Conservation (phyloP, 2,329 filamentous ascomycete species). For the Mariannaea sp. region DNA sequence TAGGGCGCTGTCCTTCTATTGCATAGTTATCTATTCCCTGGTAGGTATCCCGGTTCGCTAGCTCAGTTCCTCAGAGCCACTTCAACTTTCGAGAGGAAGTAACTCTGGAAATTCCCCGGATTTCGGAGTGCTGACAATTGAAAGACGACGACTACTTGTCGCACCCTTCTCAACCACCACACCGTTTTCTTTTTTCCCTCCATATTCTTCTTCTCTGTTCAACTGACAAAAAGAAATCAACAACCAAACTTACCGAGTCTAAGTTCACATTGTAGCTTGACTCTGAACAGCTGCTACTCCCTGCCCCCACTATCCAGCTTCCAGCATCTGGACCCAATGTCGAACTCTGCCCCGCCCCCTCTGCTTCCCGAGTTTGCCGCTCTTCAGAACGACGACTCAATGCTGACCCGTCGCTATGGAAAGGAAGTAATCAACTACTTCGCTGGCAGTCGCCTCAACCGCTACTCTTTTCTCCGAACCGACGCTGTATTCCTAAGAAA, state of each 20-base stretch:
- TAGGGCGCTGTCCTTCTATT: too few relatives aligned
- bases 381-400: slow-evolving; percentile 59
- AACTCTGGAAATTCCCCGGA: slow-evolving; percentile 15
- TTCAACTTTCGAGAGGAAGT: not conserved
- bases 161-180: slow-evolving; percentile 8
- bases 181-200: not conserved
- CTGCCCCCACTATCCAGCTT: not conserved
- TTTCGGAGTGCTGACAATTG: slow-evolving; percentile 11
- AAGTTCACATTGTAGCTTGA: too few relatives aligned
- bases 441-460: slow-evolving; percentile 76
- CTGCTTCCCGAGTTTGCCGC: slow-evolving; percentile 52
- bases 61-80: too few relatives aligned
- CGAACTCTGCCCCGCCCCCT: slow-evolving; percentile 41
- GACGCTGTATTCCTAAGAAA: slow-evolving; percentile 72
- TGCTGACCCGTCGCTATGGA: slow-evolving; percentile 78
- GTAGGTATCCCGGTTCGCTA: too few relatives aligned
- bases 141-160: slow-evolving; percentile 1
- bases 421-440: slow-evolving; percentile 85
- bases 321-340: slow-evolving; percentile 14
- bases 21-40: too few relatives aligned
- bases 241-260: too few relatives aligned
- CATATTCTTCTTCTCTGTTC: not conserved
- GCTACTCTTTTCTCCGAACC: slow-evolving; percentile 75
- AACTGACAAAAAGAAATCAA: too few relatives aligned
- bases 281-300: too few relatives aligned